phyloP scores from a whole-genome alignment of 1,284 basidiomycete species.

The Pisolithus thermaeus region DNA sequence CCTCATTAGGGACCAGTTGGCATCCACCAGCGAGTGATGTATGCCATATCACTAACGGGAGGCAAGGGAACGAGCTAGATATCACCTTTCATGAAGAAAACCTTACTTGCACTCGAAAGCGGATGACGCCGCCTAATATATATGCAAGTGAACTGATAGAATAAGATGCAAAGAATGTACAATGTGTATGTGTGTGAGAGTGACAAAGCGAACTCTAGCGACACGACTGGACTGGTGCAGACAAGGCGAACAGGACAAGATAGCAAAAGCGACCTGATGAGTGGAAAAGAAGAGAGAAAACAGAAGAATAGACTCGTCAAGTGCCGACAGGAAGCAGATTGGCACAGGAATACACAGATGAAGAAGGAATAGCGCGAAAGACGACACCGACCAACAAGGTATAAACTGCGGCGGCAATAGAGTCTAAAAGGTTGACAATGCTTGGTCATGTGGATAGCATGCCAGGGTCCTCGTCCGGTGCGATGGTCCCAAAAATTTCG shows the following conservation, averaged over 20 bases:
- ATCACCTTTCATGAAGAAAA: no score
- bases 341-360: not conserved
- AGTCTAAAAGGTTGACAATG: not conserved
- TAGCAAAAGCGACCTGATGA: not conserved
- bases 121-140: not conserved
- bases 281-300: not conserved
- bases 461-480: constrained; percentile 58
- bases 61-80: no score
- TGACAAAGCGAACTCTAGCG: constrained; percentile 13
- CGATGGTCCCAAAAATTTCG: constrained; percentile 56
- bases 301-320: no score
- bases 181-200: constrained; percentile 6
- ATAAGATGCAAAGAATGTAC: constrained; percentile 13
- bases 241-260: not conserved
- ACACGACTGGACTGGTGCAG: not conserved
- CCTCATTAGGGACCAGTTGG: no score
- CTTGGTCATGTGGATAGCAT: constrained; percentile 60
- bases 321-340: not conserved
- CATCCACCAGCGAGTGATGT: no score
- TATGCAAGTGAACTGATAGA: not conserved
- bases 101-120: no score
- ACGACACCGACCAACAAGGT: not conserved
- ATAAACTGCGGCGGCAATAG: not conserved
- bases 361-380: not conserved
- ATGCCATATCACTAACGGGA: no score